A percentile compares a stretch with the other conserved stretches of the same genome.
Evolutionary conservation across 495 filamentous ascomycete species (phyloP).

Genomic region (Penicillium tannophilum): DNA sequence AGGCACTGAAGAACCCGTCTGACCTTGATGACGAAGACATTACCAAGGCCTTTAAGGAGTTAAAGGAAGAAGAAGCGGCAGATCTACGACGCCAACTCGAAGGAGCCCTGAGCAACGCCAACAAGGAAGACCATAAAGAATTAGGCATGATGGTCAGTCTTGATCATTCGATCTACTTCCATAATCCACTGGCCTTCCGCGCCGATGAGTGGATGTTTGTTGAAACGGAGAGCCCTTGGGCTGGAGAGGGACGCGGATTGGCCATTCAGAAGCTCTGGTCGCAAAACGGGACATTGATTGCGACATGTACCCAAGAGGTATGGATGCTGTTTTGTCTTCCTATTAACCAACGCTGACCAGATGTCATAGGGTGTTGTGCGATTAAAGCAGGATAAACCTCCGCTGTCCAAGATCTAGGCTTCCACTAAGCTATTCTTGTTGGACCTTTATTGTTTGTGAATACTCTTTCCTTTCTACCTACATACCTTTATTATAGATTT

Average conservation of each 20-base stretch:
- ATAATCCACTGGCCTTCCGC: conserved; percentile 73
- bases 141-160: conserved; percentile 96
- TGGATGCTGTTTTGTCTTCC: conserved; percentile 13
- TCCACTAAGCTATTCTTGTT: not conserved
- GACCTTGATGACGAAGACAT: conserved; percentile 49
- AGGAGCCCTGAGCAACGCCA: conserved; percentile 33
- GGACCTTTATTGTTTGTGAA: not conserved
- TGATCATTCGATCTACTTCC: conserved; percentile 95
- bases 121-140: conserved; percentile 33
- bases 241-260: conserved; percentile 83
- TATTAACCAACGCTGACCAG: conserved; percentile 15
- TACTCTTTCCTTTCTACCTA: not conserved
- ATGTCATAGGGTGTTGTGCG: conserved; percentile 44
- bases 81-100: conserved; percentile 43
- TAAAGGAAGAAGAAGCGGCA: conserved; percentile 46
- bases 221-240: conserved; percentile 95
- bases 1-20: conserved; percentile 49
- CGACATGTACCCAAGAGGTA: conserved; percentile 56
- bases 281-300: conserved; percentile 78
- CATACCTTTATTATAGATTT: not conserved
- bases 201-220: conserved; percentile 94
- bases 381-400: conserved; percentile 46
- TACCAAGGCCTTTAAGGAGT: conserved; percentile 39
- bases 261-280: conserved; percentile 87
- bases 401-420: conserved; percentile 42